Conservation (phyloP, 2,329 filamentous ascomycete genomes). For the Penicillium sp. region DNA sequence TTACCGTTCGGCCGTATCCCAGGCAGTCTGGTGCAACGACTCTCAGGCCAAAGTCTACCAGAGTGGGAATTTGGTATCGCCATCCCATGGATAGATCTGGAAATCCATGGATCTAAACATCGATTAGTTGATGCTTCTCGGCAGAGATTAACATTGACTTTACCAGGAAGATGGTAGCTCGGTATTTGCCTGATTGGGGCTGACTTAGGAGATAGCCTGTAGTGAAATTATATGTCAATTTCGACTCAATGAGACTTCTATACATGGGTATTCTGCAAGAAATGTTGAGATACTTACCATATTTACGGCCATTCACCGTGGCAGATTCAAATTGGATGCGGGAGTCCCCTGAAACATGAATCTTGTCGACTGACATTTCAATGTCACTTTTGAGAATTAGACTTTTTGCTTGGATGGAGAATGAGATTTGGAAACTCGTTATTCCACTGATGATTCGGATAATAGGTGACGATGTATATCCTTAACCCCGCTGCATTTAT, state of each 20-base stretch:
- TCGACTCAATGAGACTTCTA: neutral
- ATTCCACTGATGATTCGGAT: too few relatives aligned
- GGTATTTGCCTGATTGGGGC: conserved; percentile 41
- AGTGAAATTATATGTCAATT: neutral
- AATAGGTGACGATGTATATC: too few relatives aligned
- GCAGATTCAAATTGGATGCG: conserved; percentile 60
- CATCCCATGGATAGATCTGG: conserved; percentile 80
- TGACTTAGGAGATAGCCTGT: conserved; percentile 50
- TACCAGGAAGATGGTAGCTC: conserved; percentile 52
- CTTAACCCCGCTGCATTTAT: too few relatives aligned
- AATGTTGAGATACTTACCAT: conserved; percentile 45
- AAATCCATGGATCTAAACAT: conserved; percentile 62
- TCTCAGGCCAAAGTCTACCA: conserved; percentile 65
- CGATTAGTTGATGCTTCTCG: conserved; percentile 1
- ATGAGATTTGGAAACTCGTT: too few relatives aligned
- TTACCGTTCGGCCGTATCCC: conserved; percentile 72
- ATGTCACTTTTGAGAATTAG: too few relatives aligned
- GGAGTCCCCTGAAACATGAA: conserved; percentile 57
- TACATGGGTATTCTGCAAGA: neutral
- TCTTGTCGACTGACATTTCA: conserved; percentile 57
- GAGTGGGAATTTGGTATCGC: conserved; percentile 78
- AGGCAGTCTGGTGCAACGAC: conserved; percentile 82
- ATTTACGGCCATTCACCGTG: conserved; percentile 62
- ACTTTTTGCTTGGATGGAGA: too few relatives aligned
- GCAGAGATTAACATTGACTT: neutral